Evolutionary conservation across 768 basidiomycete genomes (phyloP).

Genomic region (Saitozyma podzolica): DNA sequence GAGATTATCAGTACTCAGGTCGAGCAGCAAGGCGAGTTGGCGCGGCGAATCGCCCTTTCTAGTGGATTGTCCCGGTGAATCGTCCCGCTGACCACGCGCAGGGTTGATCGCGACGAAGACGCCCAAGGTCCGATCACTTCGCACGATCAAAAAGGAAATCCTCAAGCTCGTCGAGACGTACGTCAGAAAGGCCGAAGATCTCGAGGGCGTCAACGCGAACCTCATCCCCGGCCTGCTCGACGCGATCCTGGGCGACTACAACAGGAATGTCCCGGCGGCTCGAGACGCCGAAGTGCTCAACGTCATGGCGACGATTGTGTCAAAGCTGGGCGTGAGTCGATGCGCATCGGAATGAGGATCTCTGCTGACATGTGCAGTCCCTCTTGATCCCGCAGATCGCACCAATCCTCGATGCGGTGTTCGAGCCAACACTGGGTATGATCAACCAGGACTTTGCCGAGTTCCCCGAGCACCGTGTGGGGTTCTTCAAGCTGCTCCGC

Average conservation of each 20-base stretch:
- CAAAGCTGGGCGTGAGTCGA: constrained; percentile 75
- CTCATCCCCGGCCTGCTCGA: constrained; percentile 94
- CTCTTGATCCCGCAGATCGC: constrained; percentile 90
- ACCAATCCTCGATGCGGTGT: constrained; percentile 92
- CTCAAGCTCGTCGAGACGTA: constrained; percentile 97
- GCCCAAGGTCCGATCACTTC: constrained; percentile 86
- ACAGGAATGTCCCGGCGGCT: constrained; percentile 85
- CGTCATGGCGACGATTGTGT: constrained; percentile 92
- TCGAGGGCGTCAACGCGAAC: constrained; percentile 85
- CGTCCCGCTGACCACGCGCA: constrained; percentile 43
- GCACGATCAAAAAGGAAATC: constrained; percentile 98
- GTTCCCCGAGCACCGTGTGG: constrained; percentile 94
- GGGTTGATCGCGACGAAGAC: constrained; percentile 92
- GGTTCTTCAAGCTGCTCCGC: constrained; percentile 93
- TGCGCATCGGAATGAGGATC: background rate
- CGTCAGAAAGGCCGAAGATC: constrained; percentile 93
- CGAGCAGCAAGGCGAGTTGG: constrained; percentile 66
- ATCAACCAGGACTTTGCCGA: constrained; percentile 99
- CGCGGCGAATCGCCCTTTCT: background rate
- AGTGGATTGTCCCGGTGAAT: background rate
- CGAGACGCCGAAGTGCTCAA: constrained; percentile 96
- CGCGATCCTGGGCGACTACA: constrained; percentile 97
- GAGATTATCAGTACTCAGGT: constrained; percentile 93
- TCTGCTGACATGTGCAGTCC: constrained; percentile 56
- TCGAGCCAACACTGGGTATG: constrained; percentile 95